A percentile compares a stretch with the other conserved stretches of the same genome.
Conservation (phyloP, 2,329 filamentous ascomycete genomes). For the Microdochium trichocladiopsis region DNA sequence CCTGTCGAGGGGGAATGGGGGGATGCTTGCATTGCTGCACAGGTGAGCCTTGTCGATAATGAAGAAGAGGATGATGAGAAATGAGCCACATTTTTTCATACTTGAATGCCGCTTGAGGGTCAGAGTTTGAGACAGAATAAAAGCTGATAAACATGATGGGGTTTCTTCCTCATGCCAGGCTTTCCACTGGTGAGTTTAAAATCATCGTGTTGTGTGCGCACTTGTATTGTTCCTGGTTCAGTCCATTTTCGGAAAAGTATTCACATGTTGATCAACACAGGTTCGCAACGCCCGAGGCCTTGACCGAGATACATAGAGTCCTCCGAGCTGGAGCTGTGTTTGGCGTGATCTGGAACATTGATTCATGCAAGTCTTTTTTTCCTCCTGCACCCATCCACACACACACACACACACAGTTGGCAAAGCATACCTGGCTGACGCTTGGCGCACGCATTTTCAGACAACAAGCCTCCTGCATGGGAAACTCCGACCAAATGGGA, state of each 20-base stretch:
- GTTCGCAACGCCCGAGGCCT: slow-evolving; percentile 58
- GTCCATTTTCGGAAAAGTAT: not conserved
- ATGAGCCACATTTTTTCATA: no score
- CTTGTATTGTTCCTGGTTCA: no score
- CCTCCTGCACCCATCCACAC: not conserved
- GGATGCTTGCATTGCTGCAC: slow-evolving; percentile 60
- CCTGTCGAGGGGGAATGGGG: slow-evolving; percentile 48
- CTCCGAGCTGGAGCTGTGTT: slow-evolving; percentile 53
- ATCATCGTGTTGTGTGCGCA: no score
- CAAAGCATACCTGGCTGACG: no score
- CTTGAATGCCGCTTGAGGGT: no score
- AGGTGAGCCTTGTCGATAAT: no score
- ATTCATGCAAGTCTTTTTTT: slow-evolving; percentile 49
- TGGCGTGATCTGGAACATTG: slow-evolving; percentile 67
- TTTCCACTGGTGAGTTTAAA: slow-evolving; percentile 42
- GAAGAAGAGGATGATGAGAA: no score
- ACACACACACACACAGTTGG: not conserved
- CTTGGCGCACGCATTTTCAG: slow-evolving; percentile 32
- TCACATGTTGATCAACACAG: slow-evolving; percentile 24
- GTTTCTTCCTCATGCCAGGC: slow-evolving; percentile 16
- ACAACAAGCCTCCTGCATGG: slow-evolving; percentile 57
- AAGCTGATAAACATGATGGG: no score
- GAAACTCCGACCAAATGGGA: slow-evolving; percentile 54
- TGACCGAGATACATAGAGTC: slow-evolving; percentile 61
- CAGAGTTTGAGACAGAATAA: no score